Evolutionary conservation across 106 monocot genomes (phyloP), one percentile per base, ranked within the genome.

Genomic region (Apostasia shenzhenica): DNA sequence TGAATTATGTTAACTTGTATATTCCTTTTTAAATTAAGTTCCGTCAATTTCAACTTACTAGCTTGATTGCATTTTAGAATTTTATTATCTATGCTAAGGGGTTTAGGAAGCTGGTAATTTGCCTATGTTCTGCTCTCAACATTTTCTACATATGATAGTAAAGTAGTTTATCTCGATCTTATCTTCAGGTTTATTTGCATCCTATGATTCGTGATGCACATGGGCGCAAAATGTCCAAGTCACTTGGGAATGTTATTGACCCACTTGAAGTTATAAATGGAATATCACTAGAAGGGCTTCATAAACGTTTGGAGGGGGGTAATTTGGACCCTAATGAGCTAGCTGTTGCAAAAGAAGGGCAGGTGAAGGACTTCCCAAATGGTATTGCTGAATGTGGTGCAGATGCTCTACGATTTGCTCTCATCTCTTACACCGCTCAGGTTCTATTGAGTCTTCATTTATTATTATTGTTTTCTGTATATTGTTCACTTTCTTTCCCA

Each of bases 151-250:
- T 26, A 26, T 26, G 26, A 26, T 26, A 62, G 41, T 39, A 11
- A 41, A 56, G 3, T 69, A 41, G 13, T 53, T 51, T 3, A 53
- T 3, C 6, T 57, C 45, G 57, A 4, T 41, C 26, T 41, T 50
- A 47, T 57, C 45, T 64, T 48, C 66, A 93, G 99, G 90, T 99
- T 63, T 99, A 99, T 66, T 67, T 99, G 77, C 99, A 99, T 76
- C 99, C 99, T n/a, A 99, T 93, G 83, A 82, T 99, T 67, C 84
- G 99, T 61, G 99, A 99, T 82, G 93, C 99, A n/a, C 99, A 99
- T 87, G 99, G 99, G 13, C 93, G 93, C 40, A 99, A 99, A 78
- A 99, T 99, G 99, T 90, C 99, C 8, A 99, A 99, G 55, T 93
- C 93, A 3, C 65, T 93, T 5, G 99, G 99, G 8, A 99, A 99